A percentile compares a stretch with the other conserved stretches of the same genome.
phyloP scores from a whole-genome alignment of 208 protist genomes.

The Phytomonas sp. region DNA sequence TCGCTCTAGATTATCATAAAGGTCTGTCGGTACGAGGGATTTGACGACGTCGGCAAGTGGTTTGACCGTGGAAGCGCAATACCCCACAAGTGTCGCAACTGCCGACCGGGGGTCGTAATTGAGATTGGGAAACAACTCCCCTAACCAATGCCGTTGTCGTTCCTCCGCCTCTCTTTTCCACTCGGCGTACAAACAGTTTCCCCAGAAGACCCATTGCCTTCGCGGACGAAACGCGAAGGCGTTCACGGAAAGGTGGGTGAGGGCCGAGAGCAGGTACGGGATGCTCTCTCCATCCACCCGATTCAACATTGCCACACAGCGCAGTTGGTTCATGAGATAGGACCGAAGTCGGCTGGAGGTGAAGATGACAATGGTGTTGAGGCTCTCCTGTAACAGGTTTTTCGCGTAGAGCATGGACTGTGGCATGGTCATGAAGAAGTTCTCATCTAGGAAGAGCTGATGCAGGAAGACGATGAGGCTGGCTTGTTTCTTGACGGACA shows the following conservation, averaged over 20 bases:
- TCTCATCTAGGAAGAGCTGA: slow-evolving; percentile 34
- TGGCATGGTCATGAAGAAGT: slow-evolving; percentile 32
- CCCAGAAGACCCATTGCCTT: slow-evolving; percentile 34
- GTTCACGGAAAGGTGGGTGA: slow-evolving; percentile 45
- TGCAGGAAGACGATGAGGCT: slow-evolving; percentile 47
- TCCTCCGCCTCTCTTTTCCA: slow-evolving; percentile 44
- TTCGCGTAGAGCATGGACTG: slow-evolving; percentile 16
- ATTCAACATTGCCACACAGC: slow-evolving; percentile 20
- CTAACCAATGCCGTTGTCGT: slow-evolving; percentile 34
- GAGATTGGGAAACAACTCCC: slow-evolving; percentile 10
- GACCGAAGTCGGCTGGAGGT: slow-evolving; percentile 23
- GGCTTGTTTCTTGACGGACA: slow-evolving; percentile 34
- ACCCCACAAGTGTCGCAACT: slow-evolving; percentile 28
- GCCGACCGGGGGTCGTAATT: slow-evolving; percentile 6
- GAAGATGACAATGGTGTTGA: slow-evolving; percentile 41
- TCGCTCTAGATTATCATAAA: slow-evolving; percentile 62
- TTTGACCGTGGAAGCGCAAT: slow-evolving; percentile 35
- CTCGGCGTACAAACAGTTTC: slow-evolving; percentile 31
- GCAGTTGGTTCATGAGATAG: slow-evolving; percentile 32
- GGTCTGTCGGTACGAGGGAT: slow-evolving; percentile 55
- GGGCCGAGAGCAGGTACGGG: slow-evolving; percentile 32
- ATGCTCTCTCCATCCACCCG: slow-evolving; percentile 34
- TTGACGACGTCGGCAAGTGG: slow-evolving; percentile 31
- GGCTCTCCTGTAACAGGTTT: slow-evolving; percentile 39
- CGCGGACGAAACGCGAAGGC: slow-evolving; percentile 56